Evolutionary conservation across 75 land plant species (phyloP).

Genomic region (Cunninghamia lanceolata): DNA sequence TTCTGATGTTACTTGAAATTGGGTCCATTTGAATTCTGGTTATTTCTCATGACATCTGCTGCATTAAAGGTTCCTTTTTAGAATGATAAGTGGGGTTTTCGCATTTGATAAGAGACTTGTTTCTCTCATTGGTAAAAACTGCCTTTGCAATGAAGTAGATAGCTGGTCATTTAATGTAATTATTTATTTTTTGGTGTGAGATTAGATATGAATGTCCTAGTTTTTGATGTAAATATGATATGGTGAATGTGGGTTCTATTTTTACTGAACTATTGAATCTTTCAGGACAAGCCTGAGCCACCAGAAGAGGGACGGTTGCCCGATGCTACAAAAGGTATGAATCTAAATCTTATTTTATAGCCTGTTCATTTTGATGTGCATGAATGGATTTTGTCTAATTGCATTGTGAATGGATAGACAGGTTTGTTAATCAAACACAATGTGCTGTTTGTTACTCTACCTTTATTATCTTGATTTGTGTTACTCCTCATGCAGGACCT

Average conservation of each 20-base stretch:
- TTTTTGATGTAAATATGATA: background rate
- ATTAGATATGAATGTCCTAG: background rate
- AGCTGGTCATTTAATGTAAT: background rate
- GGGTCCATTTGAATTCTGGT: background rate
- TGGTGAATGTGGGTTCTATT: background rate
- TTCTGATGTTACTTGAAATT: background rate
- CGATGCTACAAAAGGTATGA: slow-evolving; percentile 77
- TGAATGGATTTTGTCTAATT: background rate
- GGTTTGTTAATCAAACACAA: background rate
- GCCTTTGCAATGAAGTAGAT: background rate
- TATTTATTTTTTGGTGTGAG: background rate
- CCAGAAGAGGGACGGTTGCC: slow-evolving; percentile 94
- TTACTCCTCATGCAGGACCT: slow-evolving; percentile 36
- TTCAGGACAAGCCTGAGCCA: slow-evolving; percentile 74
- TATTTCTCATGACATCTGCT: background rate
- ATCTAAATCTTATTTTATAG: too few relatives aligned
- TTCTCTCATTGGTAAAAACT: background rate
- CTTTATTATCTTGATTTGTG: background rate
- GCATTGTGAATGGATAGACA: background rate
- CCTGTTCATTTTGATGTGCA: background rate
- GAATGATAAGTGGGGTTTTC: background rate
- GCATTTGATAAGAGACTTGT: background rate
- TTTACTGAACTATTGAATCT: background rate
- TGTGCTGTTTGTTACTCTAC: background rate
- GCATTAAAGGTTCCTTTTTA: too few relatives aligned